These are phyloP conservation scores for Solanum medicagineum DNA, from an alignment of 257 asterid species.

Conservation along the genomic window DNA sequence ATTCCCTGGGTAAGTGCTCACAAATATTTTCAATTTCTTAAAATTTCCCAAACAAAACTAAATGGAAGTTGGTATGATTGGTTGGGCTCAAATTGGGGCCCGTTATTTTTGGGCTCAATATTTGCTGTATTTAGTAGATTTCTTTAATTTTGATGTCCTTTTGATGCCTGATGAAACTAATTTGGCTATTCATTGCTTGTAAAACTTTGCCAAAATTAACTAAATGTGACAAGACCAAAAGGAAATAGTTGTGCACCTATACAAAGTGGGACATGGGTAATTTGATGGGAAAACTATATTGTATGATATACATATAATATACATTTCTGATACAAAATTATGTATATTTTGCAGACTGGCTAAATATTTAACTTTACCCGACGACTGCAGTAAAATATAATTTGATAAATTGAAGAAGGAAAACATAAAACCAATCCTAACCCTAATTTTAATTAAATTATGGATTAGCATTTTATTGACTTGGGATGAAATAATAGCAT, in stretches of 20 bases:
- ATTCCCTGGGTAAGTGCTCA: not conserved
- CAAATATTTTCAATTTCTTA: too few relatives aligned
- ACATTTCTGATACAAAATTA: too few relatives aligned
- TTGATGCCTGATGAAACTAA: not conserved
- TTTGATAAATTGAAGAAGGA: too few relatives aligned
- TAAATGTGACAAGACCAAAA: not conserved
- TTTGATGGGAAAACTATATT: not conserved
- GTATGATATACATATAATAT: not conserved
- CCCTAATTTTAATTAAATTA: too few relatives aligned
- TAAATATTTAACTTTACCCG: too few relatives aligned
- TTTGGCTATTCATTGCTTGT: not conserved
- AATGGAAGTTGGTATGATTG: not conserved
- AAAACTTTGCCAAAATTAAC: not conserved
- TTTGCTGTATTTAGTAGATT: not conserved
- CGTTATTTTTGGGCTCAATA: not conserved
- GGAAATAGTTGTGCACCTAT: not conserved
- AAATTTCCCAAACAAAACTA: not conserved
- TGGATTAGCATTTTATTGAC: too few relatives aligned
- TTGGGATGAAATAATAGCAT: too few relatives aligned
- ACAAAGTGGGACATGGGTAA: not conserved
- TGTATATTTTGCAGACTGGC: too few relatives aligned
- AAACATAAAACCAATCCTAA: too few relatives aligned
- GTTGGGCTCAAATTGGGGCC: not conserved
- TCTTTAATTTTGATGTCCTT: not conserved
- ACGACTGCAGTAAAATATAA: too few relatives aligned